Percentiles rank a stretch among this genome's conserved stretches.
phyloP scores from a whole-genome alignment of 2,329 filamentous ascomycete genomes.

The Saccharata proteae region DNA sequence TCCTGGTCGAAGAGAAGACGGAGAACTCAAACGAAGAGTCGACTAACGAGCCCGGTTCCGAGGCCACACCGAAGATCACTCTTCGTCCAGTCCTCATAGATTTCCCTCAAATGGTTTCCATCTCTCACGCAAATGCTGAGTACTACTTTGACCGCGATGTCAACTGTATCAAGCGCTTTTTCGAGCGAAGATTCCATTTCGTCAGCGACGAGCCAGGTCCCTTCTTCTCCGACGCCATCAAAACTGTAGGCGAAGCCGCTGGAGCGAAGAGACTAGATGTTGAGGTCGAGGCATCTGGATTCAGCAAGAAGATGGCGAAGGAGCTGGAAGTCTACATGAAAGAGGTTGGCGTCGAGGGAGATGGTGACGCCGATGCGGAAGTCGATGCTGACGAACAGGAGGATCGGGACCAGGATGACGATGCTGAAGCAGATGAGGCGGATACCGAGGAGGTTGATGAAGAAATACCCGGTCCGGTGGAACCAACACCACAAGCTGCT shows the following conservation, averaged over 20 bases:
- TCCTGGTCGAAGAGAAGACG: conserved; percentile 69
- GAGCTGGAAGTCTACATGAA: conserved; percentile 88
- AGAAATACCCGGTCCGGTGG: conserved; percentile 3
- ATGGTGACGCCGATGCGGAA: conserved; percentile 26
- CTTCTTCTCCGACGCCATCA: conserved; percentile 73
- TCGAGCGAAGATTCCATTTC: conserved; percentile 80
- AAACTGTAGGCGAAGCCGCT: conserved; percentile 52
- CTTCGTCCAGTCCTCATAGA: conserved; percentile 83
- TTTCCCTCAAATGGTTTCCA: conserved; percentile 96
- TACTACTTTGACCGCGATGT: conserved; percentile 98
- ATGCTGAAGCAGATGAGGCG: conserved; percentile 9
- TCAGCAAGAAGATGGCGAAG: conserved; percentile 93
- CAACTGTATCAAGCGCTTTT: conserved; percentile 89
- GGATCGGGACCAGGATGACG: conserved; percentile 12
- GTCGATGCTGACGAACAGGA: conserved; percentile 10
- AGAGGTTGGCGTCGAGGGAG: conserved; percentile 48
- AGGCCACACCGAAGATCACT: conserved; percentile 27
- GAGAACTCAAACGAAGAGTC: background rate
- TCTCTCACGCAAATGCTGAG: conserved; percentile 84
- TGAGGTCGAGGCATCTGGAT: conserved; percentile 81
- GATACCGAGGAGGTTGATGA: conserved; percentile 8
- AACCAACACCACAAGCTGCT: conserved; percentile 4
- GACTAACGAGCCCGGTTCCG: conserved; percentile 2
- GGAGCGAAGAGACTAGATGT: conserved; percentile 54
- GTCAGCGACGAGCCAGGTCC: conserved; percentile 70